Base-by-base conservation (phyloP, 371 early-diverging fungal genomes). In the Amoeboaphelidium protococcarum region DNA sequence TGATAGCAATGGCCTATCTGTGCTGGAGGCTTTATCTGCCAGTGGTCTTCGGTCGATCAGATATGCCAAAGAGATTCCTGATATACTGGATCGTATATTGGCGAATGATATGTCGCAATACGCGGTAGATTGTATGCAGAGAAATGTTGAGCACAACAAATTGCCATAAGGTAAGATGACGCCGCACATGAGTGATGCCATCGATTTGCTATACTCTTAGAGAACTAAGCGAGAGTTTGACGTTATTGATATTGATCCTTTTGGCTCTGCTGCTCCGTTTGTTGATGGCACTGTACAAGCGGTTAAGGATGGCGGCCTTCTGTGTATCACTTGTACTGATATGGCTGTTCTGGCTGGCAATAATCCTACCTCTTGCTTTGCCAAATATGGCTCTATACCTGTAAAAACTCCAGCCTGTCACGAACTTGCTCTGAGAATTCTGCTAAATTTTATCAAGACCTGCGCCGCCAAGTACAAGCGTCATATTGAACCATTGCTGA, bases 301-400 rank as follows among this genome's bases (percentile, higher is more conserved):
- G 1, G 83, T 97, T 4, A 66, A 76, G 41, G 81, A 89, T 48
- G 94, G 91, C 44, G 99, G 88, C 19, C 63, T 99, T 23, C 64
- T 99, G 23, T 94, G 94, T 61, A 77, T 99, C 23, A 99, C 99
- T 2, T 92, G 97, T 64, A 99, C 99, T 0, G 99, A 99, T 72
- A 72, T 95, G 60, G 95, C 89, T 10, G 82, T 94, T 6, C 67
- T 99, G 3, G 87, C 94, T 50, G 86, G 94, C 26, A 52, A 73
- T 64, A 56, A 90, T 72, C 74, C 83, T 2, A 94, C 91, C 54
- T 76, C 82, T 42, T 87, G 97, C 57, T 94, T 72, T 64, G 76
- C 79, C 19, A 97, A 96, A 60, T 99, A 99, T 57, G 92, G 90
- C 31, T 82, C 84, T 47, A 80, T 78, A 63, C 80, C 87, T 13